Evolutionary conservation across 2,329 filamentous ascomycete genomes (phyloP), one percentile per base, ranked within the genome.

Genomic region (Venturia asperata): DNA sequence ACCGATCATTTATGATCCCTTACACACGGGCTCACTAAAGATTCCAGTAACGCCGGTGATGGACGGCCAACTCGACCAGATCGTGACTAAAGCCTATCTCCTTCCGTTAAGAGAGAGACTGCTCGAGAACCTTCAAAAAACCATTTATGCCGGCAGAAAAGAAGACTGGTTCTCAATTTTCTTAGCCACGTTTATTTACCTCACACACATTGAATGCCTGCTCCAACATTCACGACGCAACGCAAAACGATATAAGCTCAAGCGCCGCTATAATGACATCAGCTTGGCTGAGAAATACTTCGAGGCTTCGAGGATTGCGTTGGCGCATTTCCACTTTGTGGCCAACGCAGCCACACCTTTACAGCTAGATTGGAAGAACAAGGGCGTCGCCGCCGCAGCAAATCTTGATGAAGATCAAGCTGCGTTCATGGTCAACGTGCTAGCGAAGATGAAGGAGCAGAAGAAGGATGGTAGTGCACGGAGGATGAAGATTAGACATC

Each of bases 381-480:
- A 30, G 27, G 66, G 30, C 42, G 62, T 56, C 19, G 30, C 24
- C 61, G n/a, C 55, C 24, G 37, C 34, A 15, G 7, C 61, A 60
- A 11, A 41, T 5, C 74, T 84, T 27, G 78, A 81, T 42, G 84
- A 85, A 0, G 76, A 80, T 63, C 79, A 82, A 45, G 77, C 79
- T 30, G 81, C 87, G 66, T 87, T 87, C 69, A 80, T 80, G 63
- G 85, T 83, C 71, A 82, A 83, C 1, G 82, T 82, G 61, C 79
- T 81, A 2, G 84, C 87, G 71, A 79, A 84, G 3, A 87, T 87
- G 71, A 80, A 80, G 49, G 85, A 87, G 71, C 84, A 83, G 69
- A 84, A 83, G 37, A 15, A 58, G 30, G 13, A 24, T 41, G 37
- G 45, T 37, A 45, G 47, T 37, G 27, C 43, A 42, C 27, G 58